Base-by-base conservation (phyloP, 73 alveolate genomes). In the Symbiodinium natans region DNA sequence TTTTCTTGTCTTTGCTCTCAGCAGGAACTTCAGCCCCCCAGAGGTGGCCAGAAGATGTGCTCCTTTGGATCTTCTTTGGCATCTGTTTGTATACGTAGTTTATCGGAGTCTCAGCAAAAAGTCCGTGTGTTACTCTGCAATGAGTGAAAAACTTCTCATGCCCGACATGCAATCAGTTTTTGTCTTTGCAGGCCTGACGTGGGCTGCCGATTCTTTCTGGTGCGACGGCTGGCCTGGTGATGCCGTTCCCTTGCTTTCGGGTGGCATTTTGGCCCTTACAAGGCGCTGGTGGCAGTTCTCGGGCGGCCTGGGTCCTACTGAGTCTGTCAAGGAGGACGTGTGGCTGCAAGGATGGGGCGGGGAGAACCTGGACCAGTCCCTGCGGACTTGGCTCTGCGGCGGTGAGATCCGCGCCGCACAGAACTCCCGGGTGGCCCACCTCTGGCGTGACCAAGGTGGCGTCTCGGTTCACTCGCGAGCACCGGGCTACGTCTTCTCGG, bases 351-450 rank as follows among this genome's bases (percentile, higher is more conserved):
- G 54, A 33, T 93, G 99, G 99, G 99, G 99, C 8, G 99, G 99
- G 33, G 99, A 93, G 82, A 93, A 93, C 93, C 39, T 93, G 33
- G 99, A 93, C 46, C 93, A 82, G 99, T 93, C 99, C 73, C 23
- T 93, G 54, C 93, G 99, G 52, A 82, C 92, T 17, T 93, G 99
- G 99, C 99, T 93, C 2, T 93, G 99, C 52, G 99, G 99, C 6
- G 93, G 93, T 13, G 93, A 92, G 82, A 92, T 92, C 40, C 90
- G 74, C 15, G 48, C 34, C 25, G 98, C 98, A 15, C 41, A 46
- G 41, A 87, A 87, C 59, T 92, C 98, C 82, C 52, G 90, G 82
- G 90, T 92, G 63, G 98, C 98, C 90, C 63, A 15, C 98, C 88
- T 31, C 34, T 73, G 31, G 41, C 43, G 94, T 41, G 40, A 25